Evolutionary conservation across 257 asterid genomes (phyloP).

Genomic region (Agastache rugosa): DNA sequence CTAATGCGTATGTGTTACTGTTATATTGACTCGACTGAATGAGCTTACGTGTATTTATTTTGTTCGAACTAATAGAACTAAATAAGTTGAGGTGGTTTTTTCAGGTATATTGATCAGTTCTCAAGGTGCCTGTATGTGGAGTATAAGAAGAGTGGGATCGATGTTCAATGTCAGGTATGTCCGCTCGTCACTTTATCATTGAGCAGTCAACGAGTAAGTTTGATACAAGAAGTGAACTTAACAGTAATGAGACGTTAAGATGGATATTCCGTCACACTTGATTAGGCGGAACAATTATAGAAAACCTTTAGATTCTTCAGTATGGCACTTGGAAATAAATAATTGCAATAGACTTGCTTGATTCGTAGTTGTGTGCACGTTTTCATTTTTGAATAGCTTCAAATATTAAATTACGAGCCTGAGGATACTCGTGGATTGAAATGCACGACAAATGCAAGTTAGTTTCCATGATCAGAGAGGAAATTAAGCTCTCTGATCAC

Average conservation of each 20-base stretch:
- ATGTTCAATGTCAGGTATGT: constrained; percentile 97
- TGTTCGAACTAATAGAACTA: constrained; percentile 8
- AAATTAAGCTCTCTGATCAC: too few relatives aligned
- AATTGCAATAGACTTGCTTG: too few relatives aligned
- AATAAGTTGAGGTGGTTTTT: constrained; percentile 27
- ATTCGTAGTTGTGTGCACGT: too few relatives aligned
- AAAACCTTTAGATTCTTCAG: too few relatives aligned
- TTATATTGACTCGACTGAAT: background rate
- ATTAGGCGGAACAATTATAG: too few relatives aligned
- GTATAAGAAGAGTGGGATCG: constrained; percentile 93
- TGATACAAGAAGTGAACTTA: background rate
- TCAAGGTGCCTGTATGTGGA: constrained; percentile 96
- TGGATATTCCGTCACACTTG: background rate
- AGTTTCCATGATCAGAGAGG: too few relatives aligned
- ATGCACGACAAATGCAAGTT: background rate
- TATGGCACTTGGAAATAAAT: too few relatives aligned
- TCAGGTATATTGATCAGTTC: constrained; percentile 89
- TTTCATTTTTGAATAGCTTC: constrained; percentile 3
- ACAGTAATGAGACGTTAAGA: background rate
- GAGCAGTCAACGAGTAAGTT: too few relatives aligned
- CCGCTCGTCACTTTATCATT: background rate
- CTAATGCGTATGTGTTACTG: background rate
- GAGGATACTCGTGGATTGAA: background rate
- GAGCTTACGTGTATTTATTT: background rate
- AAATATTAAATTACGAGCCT: background rate